Conservation (phyloP, 345 rosid species). For the Eucalyptus erythrocorys region DNA sequence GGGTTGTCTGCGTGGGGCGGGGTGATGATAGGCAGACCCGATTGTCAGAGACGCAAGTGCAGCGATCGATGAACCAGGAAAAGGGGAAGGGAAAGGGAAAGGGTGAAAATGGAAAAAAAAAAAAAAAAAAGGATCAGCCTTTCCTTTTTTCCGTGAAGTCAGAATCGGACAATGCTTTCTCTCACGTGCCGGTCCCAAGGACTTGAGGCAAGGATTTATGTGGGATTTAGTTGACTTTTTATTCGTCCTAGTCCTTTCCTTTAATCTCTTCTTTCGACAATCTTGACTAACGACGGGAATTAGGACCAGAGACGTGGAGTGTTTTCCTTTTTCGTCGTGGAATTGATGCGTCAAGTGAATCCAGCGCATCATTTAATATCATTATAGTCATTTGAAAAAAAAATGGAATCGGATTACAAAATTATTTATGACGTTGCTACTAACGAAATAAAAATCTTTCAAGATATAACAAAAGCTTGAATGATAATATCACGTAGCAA, state of each 20-base stretch:
- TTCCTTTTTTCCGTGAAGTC: neutral
- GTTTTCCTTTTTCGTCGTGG: too few species aligned
- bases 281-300: neutral
- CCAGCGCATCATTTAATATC: too few species aligned
- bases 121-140: neutral
- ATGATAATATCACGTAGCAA: too few species aligned
- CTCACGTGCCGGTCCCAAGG: neutral
- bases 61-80: neutral
- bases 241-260: neutral
- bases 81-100: neutral
- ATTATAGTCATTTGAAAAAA: too few species aligned
- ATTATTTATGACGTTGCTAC: too few species aligned
- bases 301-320: too few species aligned
- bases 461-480: too few species aligned
- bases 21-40: neutral
- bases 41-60: neutral
- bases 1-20: neutral
- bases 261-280: neutral
- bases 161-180: neutral
- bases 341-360: too few species aligned
- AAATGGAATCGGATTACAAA: accelerated
- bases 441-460: too few species aligned
- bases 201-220: too few species aligned
- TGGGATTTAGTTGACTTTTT: neutral
- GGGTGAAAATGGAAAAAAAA: too few species aligned